A percentile compares a stretch with the other conserved stretches of the same genome.
Evolutionary conservation across 1,284 basidiomycete genomes (phyloP).

Genomic region (Leccinum solheimii): DNA sequence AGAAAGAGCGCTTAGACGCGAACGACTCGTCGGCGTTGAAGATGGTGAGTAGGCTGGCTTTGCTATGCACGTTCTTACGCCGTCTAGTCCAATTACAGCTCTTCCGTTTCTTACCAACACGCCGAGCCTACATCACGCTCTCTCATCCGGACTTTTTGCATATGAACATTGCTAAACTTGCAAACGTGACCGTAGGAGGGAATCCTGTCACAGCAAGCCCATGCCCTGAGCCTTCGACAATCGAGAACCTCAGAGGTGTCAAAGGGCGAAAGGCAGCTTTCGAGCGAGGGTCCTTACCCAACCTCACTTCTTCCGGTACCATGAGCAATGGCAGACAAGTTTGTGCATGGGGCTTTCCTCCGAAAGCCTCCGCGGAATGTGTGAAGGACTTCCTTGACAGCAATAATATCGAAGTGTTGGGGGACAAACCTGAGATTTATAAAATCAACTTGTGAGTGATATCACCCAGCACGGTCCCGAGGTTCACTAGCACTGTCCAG

Average conservation of each 20-base stretch:
- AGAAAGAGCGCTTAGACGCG: constrained; percentile 47
- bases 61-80: constrained; percentile 9
- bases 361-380: constrained; percentile 37
- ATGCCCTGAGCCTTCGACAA: constrained; percentile 23
- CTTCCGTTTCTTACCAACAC: constrained; percentile 55
- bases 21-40: constrained; percentile 51
- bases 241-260: constrained; percentile 40
- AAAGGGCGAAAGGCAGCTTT: constrained; percentile 44
- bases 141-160: constrained; percentile 44
- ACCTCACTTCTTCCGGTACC: constrained; percentile 50
- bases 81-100: constrained; percentile 60
- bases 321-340: constrained; percentile 54
- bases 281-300: constrained; percentile 38
- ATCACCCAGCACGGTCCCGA: neutral
- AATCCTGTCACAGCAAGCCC: constrained; percentile 15
- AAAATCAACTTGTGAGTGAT: constrained; percentile 52
- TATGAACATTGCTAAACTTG: constrained; percentile 44
- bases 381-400: constrained; percentile 45
- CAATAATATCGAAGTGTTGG: constrained; percentile 45
- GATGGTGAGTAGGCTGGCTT: constrained; percentile 42
- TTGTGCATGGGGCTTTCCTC: constrained; percentile 61
- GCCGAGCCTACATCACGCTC: constrained; percentile 56
- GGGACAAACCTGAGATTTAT: constrained; percentile 43
- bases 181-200: constrained; percentile 46
- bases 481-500: neutral